These are phyloP conservation scores for Larix kaempferi DNA, from an alignment of 75 land plant species.

Conservation along the genomic window DNA sequence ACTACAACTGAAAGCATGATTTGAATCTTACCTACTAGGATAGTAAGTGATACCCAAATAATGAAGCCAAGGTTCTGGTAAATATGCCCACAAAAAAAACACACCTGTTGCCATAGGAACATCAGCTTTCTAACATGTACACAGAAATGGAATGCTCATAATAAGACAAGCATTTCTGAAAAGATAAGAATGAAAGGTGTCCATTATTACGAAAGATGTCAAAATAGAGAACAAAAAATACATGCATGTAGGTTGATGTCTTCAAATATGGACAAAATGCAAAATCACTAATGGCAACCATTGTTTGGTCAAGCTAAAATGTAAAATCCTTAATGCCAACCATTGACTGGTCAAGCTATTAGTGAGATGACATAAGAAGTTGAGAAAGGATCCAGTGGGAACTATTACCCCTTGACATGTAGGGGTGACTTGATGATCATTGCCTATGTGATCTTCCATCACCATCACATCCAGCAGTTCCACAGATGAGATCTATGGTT, in stretches of 20 bases:
- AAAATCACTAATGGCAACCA: no score
- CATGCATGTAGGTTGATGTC: not conserved
- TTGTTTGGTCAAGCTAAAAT: no score
- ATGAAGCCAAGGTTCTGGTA: conserved; percentile 81
- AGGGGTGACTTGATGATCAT: no score
- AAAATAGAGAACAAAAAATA: not conserved
- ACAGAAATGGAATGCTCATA: not conserved
- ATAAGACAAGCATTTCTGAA: not conserved
- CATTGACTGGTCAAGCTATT: not conserved
- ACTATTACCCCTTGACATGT: no score
- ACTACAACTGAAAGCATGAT: not conserved
- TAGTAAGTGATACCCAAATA: conserved; percentile 75
- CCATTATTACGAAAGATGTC: not conserved
- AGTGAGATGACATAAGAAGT: not conserved
- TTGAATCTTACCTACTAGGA: conserved; percentile 61
- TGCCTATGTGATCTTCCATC: no score
- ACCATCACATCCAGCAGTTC: no score
- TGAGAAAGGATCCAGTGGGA: not conserved
- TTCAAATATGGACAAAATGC: not conserved
- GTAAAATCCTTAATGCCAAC: no score
- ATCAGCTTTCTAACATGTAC: not conserved
- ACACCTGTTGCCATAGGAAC: conserved; percentile 33
- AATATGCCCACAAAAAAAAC: conserved; percentile 80
- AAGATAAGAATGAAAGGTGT: not conserved
- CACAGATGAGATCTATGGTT: no score